These are phyloP conservation scores for Trifolium pratense DNA, from an alignment of 306 rosid species.

Conservation along the genomic window DNA sequence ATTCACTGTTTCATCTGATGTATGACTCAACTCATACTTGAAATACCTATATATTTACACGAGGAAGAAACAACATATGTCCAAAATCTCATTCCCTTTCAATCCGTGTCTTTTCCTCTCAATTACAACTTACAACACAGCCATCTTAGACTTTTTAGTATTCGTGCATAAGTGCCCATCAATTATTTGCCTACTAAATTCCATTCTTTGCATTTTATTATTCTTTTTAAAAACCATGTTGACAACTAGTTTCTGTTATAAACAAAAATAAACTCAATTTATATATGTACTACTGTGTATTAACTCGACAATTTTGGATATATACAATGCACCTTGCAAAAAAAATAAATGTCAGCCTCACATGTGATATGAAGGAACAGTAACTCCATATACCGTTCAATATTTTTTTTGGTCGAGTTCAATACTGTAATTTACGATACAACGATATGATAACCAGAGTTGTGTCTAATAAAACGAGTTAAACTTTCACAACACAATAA, in stretches of 20 bases:
- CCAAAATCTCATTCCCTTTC: slow-evolving; percentile 14
- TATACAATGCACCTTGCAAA: slow-evolving; percentile 26
- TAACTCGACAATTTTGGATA: not conserved
- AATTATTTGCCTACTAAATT: slow-evolving; percentile 33
- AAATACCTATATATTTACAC: no score
- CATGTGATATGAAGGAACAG: not conserved
- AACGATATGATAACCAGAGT: no score
- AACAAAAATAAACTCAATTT: not conserved
- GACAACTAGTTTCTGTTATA: not conserved
- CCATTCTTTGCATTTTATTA: not conserved
- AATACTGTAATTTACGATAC: no score
- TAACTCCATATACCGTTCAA: slow-evolving; percentile 4
- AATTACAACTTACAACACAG: slow-evolving; percentile 20
- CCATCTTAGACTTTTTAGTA: slow-evolving; percentile 9
- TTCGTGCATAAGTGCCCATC: slow-evolving; percentile 25
- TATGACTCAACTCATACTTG: no score
- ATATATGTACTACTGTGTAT: not conserved
- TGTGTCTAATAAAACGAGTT: no score
- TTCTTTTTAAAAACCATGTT: not conserved
- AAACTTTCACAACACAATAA: no score
- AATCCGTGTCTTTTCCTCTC: not conserved
- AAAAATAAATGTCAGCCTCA: slow-evolving; percentile 12
- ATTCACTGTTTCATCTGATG: no score
- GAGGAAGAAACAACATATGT: slow-evolving; percentile 4
- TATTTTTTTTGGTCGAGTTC: not conserved